A percentile compares a stretch with the other conserved stretches of the same genome.
Conservation (phyloP, 2,329 filamentous ascomycete genomes). For the Cladosporium oxysporum region DNA sequence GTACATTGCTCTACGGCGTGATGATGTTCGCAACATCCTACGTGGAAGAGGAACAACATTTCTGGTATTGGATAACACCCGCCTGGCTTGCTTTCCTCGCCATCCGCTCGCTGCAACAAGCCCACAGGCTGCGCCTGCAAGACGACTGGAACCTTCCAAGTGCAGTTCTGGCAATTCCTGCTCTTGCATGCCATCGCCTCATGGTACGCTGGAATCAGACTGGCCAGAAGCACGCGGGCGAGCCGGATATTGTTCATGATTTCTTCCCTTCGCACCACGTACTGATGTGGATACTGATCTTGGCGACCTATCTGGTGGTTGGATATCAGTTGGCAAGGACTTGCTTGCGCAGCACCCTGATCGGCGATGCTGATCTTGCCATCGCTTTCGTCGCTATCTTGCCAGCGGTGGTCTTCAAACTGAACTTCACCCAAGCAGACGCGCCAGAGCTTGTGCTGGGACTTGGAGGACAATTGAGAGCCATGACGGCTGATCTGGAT, state of each 20-base stretch:
- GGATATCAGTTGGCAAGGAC: conserved; percentile 46
- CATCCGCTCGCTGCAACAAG: conserved; percentile 9
- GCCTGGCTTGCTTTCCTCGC: conserved; percentile 59
- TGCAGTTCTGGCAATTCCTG: conserved; percentile 22
- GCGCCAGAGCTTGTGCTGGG: conserved; percentile 69
- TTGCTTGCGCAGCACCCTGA: conserved; percentile 33
- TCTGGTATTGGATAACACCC: conserved; percentile 90
- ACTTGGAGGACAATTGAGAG: conserved; percentile 43
- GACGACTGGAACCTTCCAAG: background rate
- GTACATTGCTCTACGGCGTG: conserved; percentile 60
- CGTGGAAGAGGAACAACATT: conserved; percentile 97
- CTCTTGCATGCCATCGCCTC: conserved; percentile 66
- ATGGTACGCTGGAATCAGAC: conserved; percentile 91
- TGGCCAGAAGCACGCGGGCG: conserved; percentile 92
- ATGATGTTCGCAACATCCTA: conserved; percentile 99
- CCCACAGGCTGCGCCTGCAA: background rate
- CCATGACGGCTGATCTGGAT: conserved; percentile 31
- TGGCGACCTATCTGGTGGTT: conserved; percentile 67
- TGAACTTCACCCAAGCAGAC: conserved; percentile 84
- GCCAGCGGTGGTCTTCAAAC: conserved; percentile 78
- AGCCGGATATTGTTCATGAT: conserved; percentile 76
- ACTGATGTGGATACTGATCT: conserved; percentile 73
- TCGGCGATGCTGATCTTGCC: conserved; percentile 32
- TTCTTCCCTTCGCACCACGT: conserved; percentile 66
- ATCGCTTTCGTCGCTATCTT: conserved; percentile 48